Evolutionary conservation across 805 yeast genomes (phyloP).

Genomic region (Metschnikowia cubensis): DNA sequence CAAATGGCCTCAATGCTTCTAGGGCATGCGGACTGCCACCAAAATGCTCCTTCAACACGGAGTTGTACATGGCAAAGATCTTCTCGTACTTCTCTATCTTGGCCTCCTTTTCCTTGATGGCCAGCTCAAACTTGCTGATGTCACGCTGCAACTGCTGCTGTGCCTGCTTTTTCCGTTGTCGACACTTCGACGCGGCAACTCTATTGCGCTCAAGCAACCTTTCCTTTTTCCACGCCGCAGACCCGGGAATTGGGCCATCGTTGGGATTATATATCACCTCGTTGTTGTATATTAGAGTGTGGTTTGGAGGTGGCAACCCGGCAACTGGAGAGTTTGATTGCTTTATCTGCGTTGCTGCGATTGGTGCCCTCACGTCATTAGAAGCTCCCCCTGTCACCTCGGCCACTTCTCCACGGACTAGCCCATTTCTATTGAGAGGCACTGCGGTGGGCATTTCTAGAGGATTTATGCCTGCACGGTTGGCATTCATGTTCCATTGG

Average conservation of each 20-base stretch:
- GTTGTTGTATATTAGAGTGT: constrained; percentile 49
- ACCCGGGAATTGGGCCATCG: constrained; percentile 59
- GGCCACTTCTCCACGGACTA: background rate
- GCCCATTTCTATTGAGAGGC: background rate
- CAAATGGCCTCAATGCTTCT: constrained; percentile 11
- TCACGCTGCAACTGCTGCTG: constrained; percentile 64
- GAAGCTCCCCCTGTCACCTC: background rate
- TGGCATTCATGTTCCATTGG: background rate
- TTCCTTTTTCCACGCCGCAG: constrained; percentile 64
- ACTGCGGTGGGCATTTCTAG: background rate
- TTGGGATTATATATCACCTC: constrained; percentile 52
- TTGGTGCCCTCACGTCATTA: background rate
- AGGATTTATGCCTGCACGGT: background rate
- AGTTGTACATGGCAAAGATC: constrained; percentile 20
- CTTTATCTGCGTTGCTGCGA: background rate
- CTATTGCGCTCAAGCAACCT: constrained; percentile 58
- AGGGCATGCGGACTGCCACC: constrained; percentile 10
- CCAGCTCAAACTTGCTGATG: constrained; percentile 44
- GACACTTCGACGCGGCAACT: constrained; percentile 65
- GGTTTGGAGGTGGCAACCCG: constrained; percentile 47
- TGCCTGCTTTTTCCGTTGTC: constrained; percentile 64
- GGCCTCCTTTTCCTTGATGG: constrained; percentile 31
- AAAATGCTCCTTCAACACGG: constrained; percentile 17
- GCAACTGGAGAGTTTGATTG: constrained; percentile 20
- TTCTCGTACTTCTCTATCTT: constrained; percentile 22